Evolutionary conservation across 108 stramenopile species (phyloP).

Genomic region (Asterionellopsis glacialis): DNA sequence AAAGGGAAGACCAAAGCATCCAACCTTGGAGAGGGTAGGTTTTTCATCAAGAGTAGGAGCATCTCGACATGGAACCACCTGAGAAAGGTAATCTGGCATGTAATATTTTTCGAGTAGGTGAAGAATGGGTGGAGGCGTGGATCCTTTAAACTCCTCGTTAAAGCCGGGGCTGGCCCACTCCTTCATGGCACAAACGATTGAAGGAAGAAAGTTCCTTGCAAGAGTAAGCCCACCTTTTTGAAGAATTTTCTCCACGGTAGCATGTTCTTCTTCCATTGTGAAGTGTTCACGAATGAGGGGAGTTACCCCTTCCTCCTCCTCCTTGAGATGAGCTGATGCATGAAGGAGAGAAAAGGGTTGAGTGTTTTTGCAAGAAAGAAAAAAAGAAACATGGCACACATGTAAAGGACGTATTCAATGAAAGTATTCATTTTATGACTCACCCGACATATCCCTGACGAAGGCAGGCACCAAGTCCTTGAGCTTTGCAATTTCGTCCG

Average conservation of each 20-base stretch:
- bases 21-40: slow-evolving; percentile 12
- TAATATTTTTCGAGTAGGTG: slow-evolving; percentile 18
- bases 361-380: too few species aligned
- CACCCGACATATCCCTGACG: slow-evolving; percentile 17
- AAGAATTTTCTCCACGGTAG: slow-evolving; percentile 17
- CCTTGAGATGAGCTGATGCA: slow-evolving; percentile 26
- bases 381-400: too few species aligned
- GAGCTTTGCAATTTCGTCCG: slow-evolving; percentile 14
- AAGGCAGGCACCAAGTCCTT: slow-evolving; percentile 21
- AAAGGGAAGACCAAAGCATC: slow-evolving; percentile 25
- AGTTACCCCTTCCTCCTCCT: slow-evolving; percentile 31
- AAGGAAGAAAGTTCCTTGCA: slow-evolving; percentile 17
- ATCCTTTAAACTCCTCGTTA: slow-evolving; percentile 7
- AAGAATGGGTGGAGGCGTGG: slow-evolving; percentile 15
- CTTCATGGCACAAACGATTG: slow-evolving; percentile 19
- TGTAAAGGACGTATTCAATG: too few species aligned
- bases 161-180: slow-evolving; percentile 23
- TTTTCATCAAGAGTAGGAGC: slow-evolving; percentile 24
- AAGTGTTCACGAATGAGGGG: slow-evolving; percentile 21
- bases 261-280: slow-evolving; percentile 27
- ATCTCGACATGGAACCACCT: slow-evolving; percentile 24
- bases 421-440: too few species aligned
- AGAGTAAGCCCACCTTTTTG: slow-evolving; percentile 8
- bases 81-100: slow-evolving; percentile 27
- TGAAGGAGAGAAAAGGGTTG: neutral